Conservation (phyloP, 179 eudicot species). For the Actinidia polygama region DNA sequence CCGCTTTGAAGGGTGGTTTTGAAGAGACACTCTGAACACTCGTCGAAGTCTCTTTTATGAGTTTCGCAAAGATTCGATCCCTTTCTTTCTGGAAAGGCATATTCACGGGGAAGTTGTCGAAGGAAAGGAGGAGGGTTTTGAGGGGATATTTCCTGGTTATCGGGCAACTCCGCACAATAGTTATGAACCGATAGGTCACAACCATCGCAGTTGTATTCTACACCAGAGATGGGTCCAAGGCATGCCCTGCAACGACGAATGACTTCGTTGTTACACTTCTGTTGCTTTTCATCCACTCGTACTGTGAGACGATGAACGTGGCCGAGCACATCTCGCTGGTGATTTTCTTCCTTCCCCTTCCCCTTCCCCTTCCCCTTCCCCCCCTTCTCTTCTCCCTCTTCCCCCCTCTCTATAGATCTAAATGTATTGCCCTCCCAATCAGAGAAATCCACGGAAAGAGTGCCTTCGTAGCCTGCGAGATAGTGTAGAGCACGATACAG, state of each 20-base stretch:
- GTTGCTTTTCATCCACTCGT: neutral
- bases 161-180: neutral
- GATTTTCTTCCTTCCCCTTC: too few relatives aligned
- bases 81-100: neutral
- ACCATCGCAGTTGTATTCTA: neutral
- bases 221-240: neutral
- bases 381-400: too few relatives aligned
- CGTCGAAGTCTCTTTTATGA: neutral
- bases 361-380: too few relatives aligned
- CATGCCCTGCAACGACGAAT: neutral
- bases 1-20: neutral
- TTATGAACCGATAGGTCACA: neutral
- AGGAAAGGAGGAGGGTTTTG: neutral
- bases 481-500: neutral
- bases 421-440: too few relatives aligned
- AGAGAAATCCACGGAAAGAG: neutral
- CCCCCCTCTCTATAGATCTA: too few relatives aligned
- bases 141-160: neutral
- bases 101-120: neutral
- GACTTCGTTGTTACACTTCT: neutral
- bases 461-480: neutral
- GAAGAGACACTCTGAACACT: neutral
- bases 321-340: too few relatives aligned
- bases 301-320: too few relatives aligned
- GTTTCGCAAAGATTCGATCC: neutral